Evolutionary conservation across 1,284 basidiomycete genomes (phyloP), one percentile per base, ranked within the genome.

Genomic region (Irpex sp.): DNA sequence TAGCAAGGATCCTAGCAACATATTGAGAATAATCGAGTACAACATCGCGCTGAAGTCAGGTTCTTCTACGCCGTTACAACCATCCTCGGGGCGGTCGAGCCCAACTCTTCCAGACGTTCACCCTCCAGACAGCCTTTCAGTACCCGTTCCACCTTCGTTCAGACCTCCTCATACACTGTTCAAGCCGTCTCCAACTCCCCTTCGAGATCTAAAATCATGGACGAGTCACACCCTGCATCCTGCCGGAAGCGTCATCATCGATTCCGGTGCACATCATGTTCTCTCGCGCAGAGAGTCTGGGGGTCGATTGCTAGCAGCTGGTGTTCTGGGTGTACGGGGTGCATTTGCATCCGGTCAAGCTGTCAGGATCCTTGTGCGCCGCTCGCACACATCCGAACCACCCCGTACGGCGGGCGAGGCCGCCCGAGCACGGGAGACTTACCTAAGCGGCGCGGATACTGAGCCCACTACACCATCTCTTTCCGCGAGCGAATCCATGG

Each of bases 171-270:
- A 98, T 72, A 98, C 97, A 0, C 76, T 96, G 31, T 98, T 99
- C 79, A 82, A 86, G 15, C 88, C 95, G 3, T 88, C 90, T 17
- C 71, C 83, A 1, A 77, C 81, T 4, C 94, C 94, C 0, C 79
- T 97, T 68, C 88, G 92, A 36, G 95, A 97, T 76, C 84, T 97
- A 49, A 98, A 98, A 70, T 90, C 94, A 68, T 98, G 96, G 94
- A 96, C 97, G 31, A 86, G 90, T 13, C 95, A 99, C 75, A 98
- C 96, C 0, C 81, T 99, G 26, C 88, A 88, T 65, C 92, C 96
- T 0, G 86, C 95, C 0, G 97, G 97, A 0, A 89, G 86, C 39
- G 86, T 99, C 43, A 81, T 97, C 72, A 89, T 97, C 65, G 96
- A 98, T 74, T 78, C 86, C 35, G 97, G 97, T 0, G 97, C 97